phyloP scores from a whole-genome alignment of 352 stramenopile species.

The Phytophthora tentaculata region DNA sequence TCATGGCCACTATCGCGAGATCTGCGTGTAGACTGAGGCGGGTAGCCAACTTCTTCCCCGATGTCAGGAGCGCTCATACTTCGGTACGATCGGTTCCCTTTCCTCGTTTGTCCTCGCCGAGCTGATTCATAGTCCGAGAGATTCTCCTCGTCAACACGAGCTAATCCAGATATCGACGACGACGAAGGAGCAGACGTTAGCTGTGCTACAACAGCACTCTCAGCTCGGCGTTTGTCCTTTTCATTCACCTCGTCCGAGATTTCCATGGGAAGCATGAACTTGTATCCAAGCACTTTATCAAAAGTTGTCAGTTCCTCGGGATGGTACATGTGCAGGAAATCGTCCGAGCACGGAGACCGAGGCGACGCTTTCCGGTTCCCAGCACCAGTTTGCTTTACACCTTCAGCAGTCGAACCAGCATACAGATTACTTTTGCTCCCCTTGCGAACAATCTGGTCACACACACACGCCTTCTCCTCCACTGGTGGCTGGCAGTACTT shows the following conservation, averaged over 20 bases:
- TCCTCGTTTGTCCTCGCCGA: slow-evolving; percentile 32
- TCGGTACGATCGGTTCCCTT: slow-evolving; percentile 47
- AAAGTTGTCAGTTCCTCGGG: slow-evolving; percentile 87
- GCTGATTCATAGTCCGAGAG: slow-evolving; percentile 39
- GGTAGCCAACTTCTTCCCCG: slow-evolving; percentile 57
- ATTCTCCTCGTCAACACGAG: slow-evolving; percentile 59
- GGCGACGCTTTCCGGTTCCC: slow-evolving; percentile 28
- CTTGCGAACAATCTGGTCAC: slow-evolving; percentile 34
- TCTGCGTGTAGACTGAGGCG: slow-evolving; percentile 29
- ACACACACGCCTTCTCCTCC: slow-evolving; percentile 32
- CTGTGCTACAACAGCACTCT: slow-evolving; percentile 51
- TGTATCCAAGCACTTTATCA: slow-evolving; percentile 84
- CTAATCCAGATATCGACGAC: slow-evolving; percentile 49
- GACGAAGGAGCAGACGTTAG: slow-evolving; percentile 49
- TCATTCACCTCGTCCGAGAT: slow-evolving; percentile 68
- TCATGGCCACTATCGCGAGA: slow-evolving; percentile 49
- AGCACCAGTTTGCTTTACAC: not conserved
- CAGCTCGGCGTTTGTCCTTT: slow-evolving; percentile 55
- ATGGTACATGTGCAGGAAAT: slow-evolving; percentile 88
- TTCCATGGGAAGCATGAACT: slow-evolving; percentile 89
- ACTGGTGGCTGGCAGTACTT: slow-evolving; percentile 40
- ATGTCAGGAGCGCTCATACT: slow-evolving; percentile 86
- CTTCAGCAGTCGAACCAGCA: slow-evolving; percentile 1
- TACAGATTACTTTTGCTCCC: slow-evolving; percentile 15
- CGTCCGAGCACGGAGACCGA: slow-evolving; percentile 57